phyloP scores from a whole-genome alignment of 2,329 filamentous ascomycete genomes.

The Didymella segeticola region DNA sequence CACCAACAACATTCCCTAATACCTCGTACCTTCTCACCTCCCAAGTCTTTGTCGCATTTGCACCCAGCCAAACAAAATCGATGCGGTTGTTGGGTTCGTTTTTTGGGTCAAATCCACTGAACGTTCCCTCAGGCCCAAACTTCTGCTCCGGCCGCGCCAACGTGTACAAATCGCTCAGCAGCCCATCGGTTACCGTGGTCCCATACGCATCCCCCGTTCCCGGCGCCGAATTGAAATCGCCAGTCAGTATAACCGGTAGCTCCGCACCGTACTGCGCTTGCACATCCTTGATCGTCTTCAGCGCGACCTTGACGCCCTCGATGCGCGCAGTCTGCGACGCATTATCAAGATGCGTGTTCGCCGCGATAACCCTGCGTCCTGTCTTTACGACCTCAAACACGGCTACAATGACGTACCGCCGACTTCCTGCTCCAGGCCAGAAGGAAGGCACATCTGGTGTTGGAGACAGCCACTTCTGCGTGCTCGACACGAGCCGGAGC shows the following conservation, averaged over 20 bases:
- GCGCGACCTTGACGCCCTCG: conserved; percentile 64
- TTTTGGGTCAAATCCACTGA: conserved; percentile 65
- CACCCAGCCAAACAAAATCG: conserved; percentile 61
- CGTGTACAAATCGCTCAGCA: conserved; percentile 37
- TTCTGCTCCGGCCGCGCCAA: conserved; percentile 54
- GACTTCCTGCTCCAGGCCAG: conserved; percentile 70
- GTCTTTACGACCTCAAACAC: conserved; percentile 62
- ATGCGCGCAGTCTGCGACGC: conserved; percentile 60
- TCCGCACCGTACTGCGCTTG: conserved; percentile 20
- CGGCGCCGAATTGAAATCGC: conserved; percentile 72
- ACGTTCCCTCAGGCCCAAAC: conserved; percentile 68
- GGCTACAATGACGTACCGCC: conserved; percentile 67
- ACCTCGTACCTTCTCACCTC: conserved; percentile 62
- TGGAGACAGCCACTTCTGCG: conserved; percentile 76
- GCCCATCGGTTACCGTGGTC: conserved; percentile 55
- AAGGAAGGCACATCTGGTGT: conserved; percentile 73
- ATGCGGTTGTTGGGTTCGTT: conserved; percentile 65
- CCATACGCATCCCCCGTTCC: conserved; percentile 64
- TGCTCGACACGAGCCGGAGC: conserved; percentile 65
- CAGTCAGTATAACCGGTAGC: conserved; percentile 63
- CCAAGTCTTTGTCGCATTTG: conserved; percentile 50
- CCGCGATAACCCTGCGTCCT: conserved; percentile 60
- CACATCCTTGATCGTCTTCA: conserved; percentile 51
- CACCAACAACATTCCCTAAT: conserved; percentile 69
- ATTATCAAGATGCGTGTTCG: conserved; percentile 74